Evolutionary conservation across 2,329 filamentous ascomycete genomes (phyloP), one percentile per base, ranked within the genome.

Genomic region (Ophiocordyceps camponoti-leonardi): DNA sequence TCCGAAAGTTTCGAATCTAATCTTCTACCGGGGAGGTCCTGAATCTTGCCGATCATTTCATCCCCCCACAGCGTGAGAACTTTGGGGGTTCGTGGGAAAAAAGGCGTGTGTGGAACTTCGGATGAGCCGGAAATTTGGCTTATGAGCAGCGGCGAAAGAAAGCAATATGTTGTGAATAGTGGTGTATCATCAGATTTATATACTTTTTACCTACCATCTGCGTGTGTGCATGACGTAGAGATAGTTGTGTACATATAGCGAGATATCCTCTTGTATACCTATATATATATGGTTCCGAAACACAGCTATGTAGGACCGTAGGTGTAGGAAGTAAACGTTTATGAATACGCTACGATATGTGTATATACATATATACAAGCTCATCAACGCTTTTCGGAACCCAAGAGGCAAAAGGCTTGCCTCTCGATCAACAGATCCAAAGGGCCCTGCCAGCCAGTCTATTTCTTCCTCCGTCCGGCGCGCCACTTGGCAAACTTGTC

Each of bases 401-500:
- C 13, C 2, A 16, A 16, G 16, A 33, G 12, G 31, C 4, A 14
- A 13, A 19, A 6, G 6, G 22, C 35, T 37, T 19, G n/a, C 35
- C n/a, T 37, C n/a, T n/a, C 10, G 3, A 10, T 16, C 5, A 14
- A 33, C 5, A 33, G 12, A n/a, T 33, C 4, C n/a, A n/a, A 33
- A 33, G 31, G 16, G 12, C 11, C 13, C 16, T 33, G 16, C 5
- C 12, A 6, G 13, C 3, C 13, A 12, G 10, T 6, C 42, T 28
- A 43, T 18, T 23, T 44, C 10, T 44, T 43, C 14, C 11, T 31
- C 3, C 18, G 26, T 30, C 19, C 42, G 30, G 31, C 41, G 16
- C 63, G 66, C 55, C 69, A 82, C 61, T 86, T 86, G 50, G 67
- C 67, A 49, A 79, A 67, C 71, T 98, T 98, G 61, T 96, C 92